Evolutionary conservation across 768 basidiomycete genomes (phyloP), one percentile per base, ranked within the genome.

Genomic region (Sporobolomyces phaffii): DNA sequence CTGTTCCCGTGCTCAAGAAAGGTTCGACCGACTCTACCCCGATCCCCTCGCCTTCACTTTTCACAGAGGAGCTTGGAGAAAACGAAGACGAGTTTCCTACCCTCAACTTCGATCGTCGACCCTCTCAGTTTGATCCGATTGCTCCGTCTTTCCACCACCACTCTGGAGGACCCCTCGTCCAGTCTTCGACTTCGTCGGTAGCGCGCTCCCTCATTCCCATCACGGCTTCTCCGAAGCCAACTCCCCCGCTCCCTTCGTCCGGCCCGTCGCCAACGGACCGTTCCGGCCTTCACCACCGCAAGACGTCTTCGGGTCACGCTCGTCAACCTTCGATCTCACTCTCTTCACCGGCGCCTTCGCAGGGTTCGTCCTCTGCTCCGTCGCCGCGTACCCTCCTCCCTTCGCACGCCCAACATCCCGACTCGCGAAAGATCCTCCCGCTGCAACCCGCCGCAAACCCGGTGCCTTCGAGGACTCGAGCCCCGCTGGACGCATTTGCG

Each of bases 401-500:
- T 47, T 34, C 36, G 20, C 43, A 53, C 45, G 28, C 40, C 6
- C 2, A 2, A 34, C 41, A 60, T 11, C 22, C 31, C 45, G 65
- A 56, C 11, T 26, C 24, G 14, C 33, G 61, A 24, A 62, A 65
- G 41, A 60, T 64, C 57, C 57, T 64, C 14, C 69, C 64, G 17
- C 57, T 60, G 33, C 51, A 65, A 47, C 64, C 64, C 22, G 64
- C 64, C 15, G 64, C 47, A 1, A 47, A 22, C 8, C 6, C 9
- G n/a, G 15, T 34, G 40, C n/a, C 26, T 13, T 40, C 50, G 48
- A 45, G 60, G 8, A 70, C 64, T 7, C 33, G 69, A 0, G 69
- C 69, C 8, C 69, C 69, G 24, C 47, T 70, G 31, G 69, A 70
- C 24, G 52, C 62, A 44, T 70, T 70, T 34, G 69, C 69, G 36